Conservation (phyloP, 2,329 filamentous ascomycete genomes). For the Xylogone sp. region DNA sequence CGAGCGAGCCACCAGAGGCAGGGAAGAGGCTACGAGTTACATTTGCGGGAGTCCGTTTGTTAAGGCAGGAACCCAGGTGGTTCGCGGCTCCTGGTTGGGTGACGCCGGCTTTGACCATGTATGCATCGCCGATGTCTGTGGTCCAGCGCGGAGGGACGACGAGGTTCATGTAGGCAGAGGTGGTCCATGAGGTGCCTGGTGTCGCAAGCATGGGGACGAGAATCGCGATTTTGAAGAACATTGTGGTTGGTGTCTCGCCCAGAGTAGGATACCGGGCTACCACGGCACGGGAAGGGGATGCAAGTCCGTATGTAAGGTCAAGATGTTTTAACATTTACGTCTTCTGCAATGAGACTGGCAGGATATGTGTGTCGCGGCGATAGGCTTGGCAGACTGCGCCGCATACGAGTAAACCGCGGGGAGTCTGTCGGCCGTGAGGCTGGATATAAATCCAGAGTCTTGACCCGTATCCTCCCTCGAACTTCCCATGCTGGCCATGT, state of each 20-base stretch:
- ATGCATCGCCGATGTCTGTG: neutral
- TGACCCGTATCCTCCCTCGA: neutral
- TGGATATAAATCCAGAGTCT: neutral
- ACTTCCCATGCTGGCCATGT: neutral
- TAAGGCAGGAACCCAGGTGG: neutral
- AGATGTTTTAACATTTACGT: neutral
- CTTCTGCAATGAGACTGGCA: neutral
- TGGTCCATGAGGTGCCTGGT: neutral
- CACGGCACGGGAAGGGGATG: neutral
- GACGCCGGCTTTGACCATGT: neutral
- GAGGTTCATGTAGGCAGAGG: neutral
- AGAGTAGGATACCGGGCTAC: neutral
- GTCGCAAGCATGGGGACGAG: neutral
- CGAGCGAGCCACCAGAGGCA: neutral
- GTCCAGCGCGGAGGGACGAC: neutral
- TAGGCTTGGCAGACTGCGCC: neutral
- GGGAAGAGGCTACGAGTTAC: constrained; percentile 3
- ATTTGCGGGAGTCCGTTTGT: neutral
- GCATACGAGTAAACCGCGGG: neutral
- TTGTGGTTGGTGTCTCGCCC: neutral
- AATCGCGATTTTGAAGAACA: neutral
- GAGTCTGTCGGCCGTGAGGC: neutral
- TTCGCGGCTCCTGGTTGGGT: neutral
- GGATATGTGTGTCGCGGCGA: neutral
- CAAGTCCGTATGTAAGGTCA: neutral